A percentile compares a stretch with the other conserved stretches of the same genome.
phyloP scores from a whole-genome alignment of 2,329 filamentous ascomycete genomes.

The Dactylellina drechsleri region DNA sequence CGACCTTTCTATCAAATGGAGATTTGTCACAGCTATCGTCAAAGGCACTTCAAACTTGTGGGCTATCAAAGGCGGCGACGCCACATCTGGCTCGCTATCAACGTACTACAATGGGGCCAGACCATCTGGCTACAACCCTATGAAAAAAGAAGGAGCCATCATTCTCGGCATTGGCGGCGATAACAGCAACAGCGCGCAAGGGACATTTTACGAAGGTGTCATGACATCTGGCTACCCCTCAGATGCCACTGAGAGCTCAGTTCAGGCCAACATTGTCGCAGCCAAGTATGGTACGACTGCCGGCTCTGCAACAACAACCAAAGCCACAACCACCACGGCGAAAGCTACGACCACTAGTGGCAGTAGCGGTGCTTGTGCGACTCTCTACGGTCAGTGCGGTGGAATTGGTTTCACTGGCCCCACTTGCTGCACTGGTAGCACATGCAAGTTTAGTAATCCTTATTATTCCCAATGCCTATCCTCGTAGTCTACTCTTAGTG shows the following conservation, averaged over 20 bases:
- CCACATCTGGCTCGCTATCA: slow-evolving; percentile 67
- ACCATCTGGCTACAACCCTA: slow-evolving; percentile 70
- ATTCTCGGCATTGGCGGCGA: slow-evolving; percentile 78
- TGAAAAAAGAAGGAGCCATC: slow-evolving; percentile 73
- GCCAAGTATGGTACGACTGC: slow-evolving; percentile 65
- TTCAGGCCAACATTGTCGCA: slow-evolving; percentile 71
- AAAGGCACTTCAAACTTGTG: slow-evolving; percentile 70
- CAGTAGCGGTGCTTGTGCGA: slow-evolving; percentile 55
- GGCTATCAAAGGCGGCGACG: slow-evolving; percentile 71
- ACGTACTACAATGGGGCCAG: slow-evolving; percentile 71
- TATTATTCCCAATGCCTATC: slow-evolving; percentile 57
- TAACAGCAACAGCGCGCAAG: slow-evolving; percentile 70
- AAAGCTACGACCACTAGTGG: background rate
- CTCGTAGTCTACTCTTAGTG: no score
- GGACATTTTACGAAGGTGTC: slow-evolving; percentile 73
- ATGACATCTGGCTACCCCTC: slow-evolving; percentile 73
- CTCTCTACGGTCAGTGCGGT: slow-evolving; percentile 60
- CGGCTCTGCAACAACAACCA: background rate
- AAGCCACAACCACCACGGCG: background rate
- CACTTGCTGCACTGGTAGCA: slow-evolving; percentile 60
- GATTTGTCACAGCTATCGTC: slow-evolving; percentile 69
- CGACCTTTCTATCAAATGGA: slow-evolving; percentile 67
- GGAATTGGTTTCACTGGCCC: slow-evolving; percentile 60
- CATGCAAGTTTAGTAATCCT: slow-evolving; percentile 59
- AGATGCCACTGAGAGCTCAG: slow-evolving; percentile 69